Base-by-base conservation (phyloP, 805 yeast genomes). In the Nakazawaea populi region DNA sequence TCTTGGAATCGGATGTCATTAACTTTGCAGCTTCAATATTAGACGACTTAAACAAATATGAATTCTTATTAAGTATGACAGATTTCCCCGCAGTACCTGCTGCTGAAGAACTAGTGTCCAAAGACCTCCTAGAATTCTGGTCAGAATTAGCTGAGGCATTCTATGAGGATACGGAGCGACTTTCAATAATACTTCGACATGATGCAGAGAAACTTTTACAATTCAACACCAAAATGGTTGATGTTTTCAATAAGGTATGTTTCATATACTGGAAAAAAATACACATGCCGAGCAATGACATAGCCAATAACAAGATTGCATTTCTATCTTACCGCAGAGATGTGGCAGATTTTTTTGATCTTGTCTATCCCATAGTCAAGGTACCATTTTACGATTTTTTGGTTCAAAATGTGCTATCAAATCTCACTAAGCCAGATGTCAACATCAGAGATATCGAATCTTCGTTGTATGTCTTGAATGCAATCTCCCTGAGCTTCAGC, bases 281-380 rank as follows among this genome's bases (percentile, higher is more conserved):
- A 3, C 84, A 79, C 46, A 61, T 76, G 28, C 71, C 69, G 18
- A 66, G 70, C 14, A 58, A 60, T 6, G 63, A 63, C 2, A 58
- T 66, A 24, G 59, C 58, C 28, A 66, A 68, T 8, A 61, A 61
- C 29, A 64, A 70, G 52, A 73, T 75, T 24, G 95, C 85, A 56
- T 88, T 90, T 59, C 66, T 67, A 27, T 75, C 80, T 29, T 92
- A 81, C 64, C 75, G 97, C 57, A 69, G 79, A 34, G 92, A 86
- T 54, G 85, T 86, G 8, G 77, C 85, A 1, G 98, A 94, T 57
- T 72, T 91, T 38, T 79, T 88, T 55, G 94, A 89, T 49, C 72
- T 80, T 0, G 66, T 85, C 1, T 88, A 85, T 69, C 79, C 89
- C 0, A 70, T 87, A 5, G 71, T 89, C 37, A 88, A 87, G 38